These are phyloP conservation scores for Aspergillus tubingensis DNA, from an alignment of 2,329 filamentous ascomycete species.

Conservation along the genomic window DNA sequence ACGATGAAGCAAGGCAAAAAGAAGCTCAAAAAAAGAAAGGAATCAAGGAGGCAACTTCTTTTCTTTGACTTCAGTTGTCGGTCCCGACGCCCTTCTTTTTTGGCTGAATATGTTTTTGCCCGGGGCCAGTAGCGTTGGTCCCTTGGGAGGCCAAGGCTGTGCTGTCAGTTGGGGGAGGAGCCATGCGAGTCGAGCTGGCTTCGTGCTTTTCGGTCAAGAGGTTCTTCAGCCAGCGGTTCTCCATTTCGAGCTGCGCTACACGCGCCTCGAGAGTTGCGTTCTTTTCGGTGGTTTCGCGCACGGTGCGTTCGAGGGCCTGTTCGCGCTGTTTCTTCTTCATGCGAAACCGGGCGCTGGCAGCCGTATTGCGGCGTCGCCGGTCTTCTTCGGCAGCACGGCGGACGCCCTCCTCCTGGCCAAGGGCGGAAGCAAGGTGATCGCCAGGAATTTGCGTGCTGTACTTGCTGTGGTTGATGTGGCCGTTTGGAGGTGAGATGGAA, in stretches of 20 bases:
- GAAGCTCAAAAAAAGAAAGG: constrained; percentile 7
- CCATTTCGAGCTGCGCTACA: constrained; percentile 75
- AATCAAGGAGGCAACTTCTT: constrained; percentile 2
- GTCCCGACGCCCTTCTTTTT: constrained; percentile 44
- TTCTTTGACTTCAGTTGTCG: constrained; percentile 26
- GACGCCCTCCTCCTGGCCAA: constrained; percentile 69
- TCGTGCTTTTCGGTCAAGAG: constrained; percentile 79
- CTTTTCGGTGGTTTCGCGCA: constrained; percentile 82
- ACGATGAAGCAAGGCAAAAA: constrained; percentile 12
- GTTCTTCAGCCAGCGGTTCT: constrained; percentile 81
- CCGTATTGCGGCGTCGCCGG: constrained; percentile 85
- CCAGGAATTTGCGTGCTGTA: constrained; percentile 43
- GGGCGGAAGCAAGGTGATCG: constrained; percentile 46
- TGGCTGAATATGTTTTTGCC: constrained; percentile 42
- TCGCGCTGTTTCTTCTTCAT: constrained; percentile 97
- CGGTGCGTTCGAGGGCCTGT: constrained; percentile 76
- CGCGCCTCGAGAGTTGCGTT: constrained; percentile 71
- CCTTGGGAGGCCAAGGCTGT: constrained; percentile 25
- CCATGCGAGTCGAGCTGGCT: constrained; percentile 23
- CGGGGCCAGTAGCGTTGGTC: constrained; percentile 22
- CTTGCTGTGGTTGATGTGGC: constrained; percentile 42
- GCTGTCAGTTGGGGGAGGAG: constrained; percentile 28
- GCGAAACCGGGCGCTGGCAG: constrained; percentile 83
- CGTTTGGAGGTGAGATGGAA: constrained; percentile 45
- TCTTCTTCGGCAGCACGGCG: constrained; percentile 81